Percentiles rank a stretch among this genome's conserved stretches.
Evolutionary conservation across 1,139 yeast species (phyloP).

Genomic region (Yamadazyma blattariae): DNA sequence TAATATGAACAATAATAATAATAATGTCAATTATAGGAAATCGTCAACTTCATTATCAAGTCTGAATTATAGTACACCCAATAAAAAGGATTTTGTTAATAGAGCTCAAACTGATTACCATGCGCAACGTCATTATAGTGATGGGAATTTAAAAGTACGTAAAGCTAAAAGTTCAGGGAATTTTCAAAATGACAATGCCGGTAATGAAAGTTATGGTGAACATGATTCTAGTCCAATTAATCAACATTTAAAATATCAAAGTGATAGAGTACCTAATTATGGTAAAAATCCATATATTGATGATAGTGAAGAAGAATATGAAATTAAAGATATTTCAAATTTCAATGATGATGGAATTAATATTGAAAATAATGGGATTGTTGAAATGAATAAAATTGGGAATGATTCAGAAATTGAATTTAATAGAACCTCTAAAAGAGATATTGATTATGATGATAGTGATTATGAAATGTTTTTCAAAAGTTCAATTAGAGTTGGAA

Average conservation of each 20-base stretch:
- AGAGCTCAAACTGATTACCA: slow-evolving; percentile 12
- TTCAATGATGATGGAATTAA: neutral
- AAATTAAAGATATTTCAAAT: neutral
- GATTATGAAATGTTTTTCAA: neutral
- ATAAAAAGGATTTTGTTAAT: slow-evolving; percentile 6
- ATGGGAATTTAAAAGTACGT: slow-evolving; percentile 16
- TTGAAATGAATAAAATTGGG: neutral
- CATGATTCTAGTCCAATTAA: slow-evolving; percentile 11
- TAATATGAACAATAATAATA: neutral
- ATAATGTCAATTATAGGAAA: slow-evolving; percentile 14
- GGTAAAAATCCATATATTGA: slow-evolving; percentile 29
- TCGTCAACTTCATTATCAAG: slow-evolving; percentile 30
- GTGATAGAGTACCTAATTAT: slow-evolving; percentile 23
- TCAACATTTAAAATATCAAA: slow-evolving; percentile 18
- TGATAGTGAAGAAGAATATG: slow-evolving; percentile 1
- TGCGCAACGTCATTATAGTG: slow-evolving; percentile 5
- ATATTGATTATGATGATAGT: slow-evolving; percentile 1
- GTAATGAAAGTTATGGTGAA: no score
- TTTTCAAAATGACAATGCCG: slow-evolving; percentile 14
- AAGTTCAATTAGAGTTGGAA: neutral
- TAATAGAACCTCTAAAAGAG: neutral
- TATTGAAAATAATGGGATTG: neutral
- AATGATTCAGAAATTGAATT: slow-evolving; percentile 1
- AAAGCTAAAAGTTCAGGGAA: slow-evolving; percentile 39
- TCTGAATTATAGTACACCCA: slow-evolving; percentile 14